phyloP scores from a whole-genome alignment of 495 filamentous ascomycete genomes.

The Hypomontagnella monticulosa region DNA sequence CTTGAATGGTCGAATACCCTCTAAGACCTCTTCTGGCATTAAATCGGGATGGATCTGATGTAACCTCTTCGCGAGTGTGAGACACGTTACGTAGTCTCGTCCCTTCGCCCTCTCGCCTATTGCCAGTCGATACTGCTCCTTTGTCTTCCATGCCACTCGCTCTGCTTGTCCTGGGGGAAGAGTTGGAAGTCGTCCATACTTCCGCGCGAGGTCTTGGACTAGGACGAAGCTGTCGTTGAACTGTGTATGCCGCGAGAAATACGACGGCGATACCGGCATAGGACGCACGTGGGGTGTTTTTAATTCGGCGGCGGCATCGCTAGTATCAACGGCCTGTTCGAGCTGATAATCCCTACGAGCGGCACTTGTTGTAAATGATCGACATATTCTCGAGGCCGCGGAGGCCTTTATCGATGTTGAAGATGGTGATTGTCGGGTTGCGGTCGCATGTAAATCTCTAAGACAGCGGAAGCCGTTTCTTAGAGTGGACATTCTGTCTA shows the following conservation, averaged over 20 bases:
- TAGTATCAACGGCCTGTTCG: conserved; percentile 31
- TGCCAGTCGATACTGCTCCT: conserved; percentile 76
- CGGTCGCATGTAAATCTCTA: conserved; percentile 34
- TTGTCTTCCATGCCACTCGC: conserved; percentile 83
- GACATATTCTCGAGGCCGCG: conserved; percentile 15
- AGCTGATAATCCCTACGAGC: conserved; percentile 18
- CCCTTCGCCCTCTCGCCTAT: conserved; percentile 81
- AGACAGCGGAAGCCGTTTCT: conserved; percentile 44
- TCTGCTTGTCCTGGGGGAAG: conserved; percentile 71
- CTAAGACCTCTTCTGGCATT: conserved; percentile 72
- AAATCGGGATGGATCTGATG: conserved; percentile 86
- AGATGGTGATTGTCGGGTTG: conserved; percentile 31
- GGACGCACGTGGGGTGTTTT: conserved; percentile 65
- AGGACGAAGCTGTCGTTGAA: conserved; percentile 87
- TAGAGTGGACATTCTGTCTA: conserved; percentile 45
- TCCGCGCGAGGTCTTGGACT: conserved; percentile 74
- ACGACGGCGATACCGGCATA: conserved; percentile 85
- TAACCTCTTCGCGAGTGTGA: conserved; percentile 78
- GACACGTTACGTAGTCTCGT: conserved; percentile 78
- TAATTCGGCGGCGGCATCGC: conserved; percentile 27
- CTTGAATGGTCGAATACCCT: conserved; percentile 73
- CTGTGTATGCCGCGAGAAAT: conserved; percentile 85
- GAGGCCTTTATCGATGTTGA: conserved; percentile 18
- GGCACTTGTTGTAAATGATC: conserved; percentile 35
- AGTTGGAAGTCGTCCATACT: conserved; percentile 75